phyloP scores from a whole-genome alignment of 2,329 filamentous ascomycete genomes.

The Geosmithia putterillii region DNA sequence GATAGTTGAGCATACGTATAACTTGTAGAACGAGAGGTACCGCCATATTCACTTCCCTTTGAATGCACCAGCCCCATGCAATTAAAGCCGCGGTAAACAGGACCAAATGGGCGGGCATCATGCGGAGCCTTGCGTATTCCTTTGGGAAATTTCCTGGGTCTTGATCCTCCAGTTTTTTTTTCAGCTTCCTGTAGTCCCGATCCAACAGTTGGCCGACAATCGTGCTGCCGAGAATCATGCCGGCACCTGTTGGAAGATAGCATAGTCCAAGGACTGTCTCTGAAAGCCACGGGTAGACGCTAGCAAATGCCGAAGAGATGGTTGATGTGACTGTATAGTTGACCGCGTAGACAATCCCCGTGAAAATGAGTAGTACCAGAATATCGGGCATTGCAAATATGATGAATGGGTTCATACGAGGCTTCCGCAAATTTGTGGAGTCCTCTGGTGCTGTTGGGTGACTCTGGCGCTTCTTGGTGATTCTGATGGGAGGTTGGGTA shows the following conservation, averaged over 20 bases:
- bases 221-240: conserved; percentile 15
- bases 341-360: conserved; percentile 18
- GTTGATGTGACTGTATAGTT: conserved; percentile 21
- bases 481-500: not conserved
- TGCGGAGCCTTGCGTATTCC: conserved; percentile 12
- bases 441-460: not conserved
- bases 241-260: conserved; percentile 15
- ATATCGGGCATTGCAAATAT: conserved; percentile 18
- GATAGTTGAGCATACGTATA: conserved; percentile 9
- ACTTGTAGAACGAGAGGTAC: conserved; percentile 11
- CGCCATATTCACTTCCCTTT: conserved; percentile 10
- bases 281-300: conserved; percentile 13
- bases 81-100: conserved; percentile 11
- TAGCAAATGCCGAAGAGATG: conserved; percentile 17
- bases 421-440: not conserved
- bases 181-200: conserved; percentile 13
- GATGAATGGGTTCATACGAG: conserved; percentile 14
- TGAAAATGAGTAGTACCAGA: conserved; percentile 14
- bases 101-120: conserved; percentile 10
- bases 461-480: not conserved
- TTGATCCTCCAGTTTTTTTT: conserved; percentile 2
- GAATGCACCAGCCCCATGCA: conserved; percentile 15
- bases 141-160: conserved; percentile 10
- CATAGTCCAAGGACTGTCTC: conserved; percentile 18
- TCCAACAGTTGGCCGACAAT: conserved; percentile 16